These are phyloP conservation scores for Hygrophoropsis aurantiaca DNA, from an alignment of 768 basidiomycete genomes.

Conservation along the genomic window DNA sequence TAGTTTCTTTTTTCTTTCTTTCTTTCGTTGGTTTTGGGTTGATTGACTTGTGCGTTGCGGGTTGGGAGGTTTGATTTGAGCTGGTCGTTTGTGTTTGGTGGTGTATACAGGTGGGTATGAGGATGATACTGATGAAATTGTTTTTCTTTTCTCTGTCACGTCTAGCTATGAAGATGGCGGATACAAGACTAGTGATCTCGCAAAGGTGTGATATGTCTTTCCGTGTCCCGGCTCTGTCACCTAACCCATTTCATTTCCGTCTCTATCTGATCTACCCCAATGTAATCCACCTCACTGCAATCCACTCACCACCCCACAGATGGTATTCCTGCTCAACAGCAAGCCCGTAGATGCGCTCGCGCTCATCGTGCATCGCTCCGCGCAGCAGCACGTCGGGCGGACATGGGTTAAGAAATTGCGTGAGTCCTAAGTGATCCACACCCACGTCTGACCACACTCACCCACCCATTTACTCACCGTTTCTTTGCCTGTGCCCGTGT, in stretches of 20 bases:
- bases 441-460: neutral
- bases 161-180: conserved; percentile 96
- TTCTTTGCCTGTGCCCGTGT: neutral
- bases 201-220: conserved; percentile 66
- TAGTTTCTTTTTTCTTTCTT: too few species aligned
- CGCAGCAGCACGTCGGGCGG: conserved; percentile 70
- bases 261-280: neutral
- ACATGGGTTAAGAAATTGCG: conserved; percentile 92
- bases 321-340: conserved; percentile 86
- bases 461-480: neutral
- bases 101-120: too few species aligned
- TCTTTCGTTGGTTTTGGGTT: neutral
- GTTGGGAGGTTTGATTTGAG: too few species aligned
- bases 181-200: conserved; percentile 76
- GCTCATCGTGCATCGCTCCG: conserved; percentile 83
- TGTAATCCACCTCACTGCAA: neutral
- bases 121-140: too few species aligned
- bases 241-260: neutral
- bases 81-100: too few species aligned
- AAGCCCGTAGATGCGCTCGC: conserved; percentile 93
- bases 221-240: too few species aligned
- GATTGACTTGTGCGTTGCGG: conserved; percentile 1
- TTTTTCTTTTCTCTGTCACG: too few species aligned
- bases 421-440: conserved; percentile 39
- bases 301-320: conserved; percentile 42